phyloP scores from a whole-genome alignment of 352 stramenopile genomes.

The Pythium oligandrum region DNA sequence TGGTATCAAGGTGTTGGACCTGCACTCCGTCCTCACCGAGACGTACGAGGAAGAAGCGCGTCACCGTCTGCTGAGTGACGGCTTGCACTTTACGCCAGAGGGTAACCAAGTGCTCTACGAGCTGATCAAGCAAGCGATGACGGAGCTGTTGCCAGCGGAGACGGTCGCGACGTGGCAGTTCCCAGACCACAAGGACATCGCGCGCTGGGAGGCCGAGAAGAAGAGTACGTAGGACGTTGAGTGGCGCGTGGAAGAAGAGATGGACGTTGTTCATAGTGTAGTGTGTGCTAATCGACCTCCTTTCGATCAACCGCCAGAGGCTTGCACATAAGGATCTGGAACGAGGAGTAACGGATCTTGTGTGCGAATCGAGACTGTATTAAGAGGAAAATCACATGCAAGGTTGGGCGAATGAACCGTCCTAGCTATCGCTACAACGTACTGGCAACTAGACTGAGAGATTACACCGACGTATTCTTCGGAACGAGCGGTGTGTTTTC shows the following conservation, averaged over 20 bases:
- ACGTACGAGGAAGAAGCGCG: neutral
- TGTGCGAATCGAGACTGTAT: too few relatives aligned
- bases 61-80: slow-evolving; percentile 1
- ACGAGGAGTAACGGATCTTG: too few relatives aligned
- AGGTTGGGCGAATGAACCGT: too few relatives aligned
- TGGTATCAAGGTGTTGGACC: slow-evolving; percentile 1
- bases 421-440: slow-evolving; percentile 7
- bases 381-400: too few relatives aligned
- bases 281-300: too few relatives aligned
- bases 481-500: slow-evolving; percentile 44
- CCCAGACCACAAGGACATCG: slow-evolving; percentile 9
- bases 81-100: slow-evolving; percentile 7
- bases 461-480: neutral
- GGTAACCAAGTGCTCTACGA: slow-evolving; percentile 10
- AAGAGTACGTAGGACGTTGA: too few relatives aligned
- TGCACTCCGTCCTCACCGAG: slow-evolving; percentile 2
- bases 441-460: too few relatives aligned
- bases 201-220: too few relatives aligned
- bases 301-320: too few relatives aligned
- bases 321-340: too few relatives aligned
- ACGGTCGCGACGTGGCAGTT: slow-evolving; percentile 10
- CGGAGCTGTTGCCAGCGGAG: neutral
- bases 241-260: too few relatives aligned
- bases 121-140: neutral
- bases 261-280: too few relatives aligned